phyloP scores from a whole-genome alignment of 257 asterid genomes.

The Solanum clarkiae region DNA sequence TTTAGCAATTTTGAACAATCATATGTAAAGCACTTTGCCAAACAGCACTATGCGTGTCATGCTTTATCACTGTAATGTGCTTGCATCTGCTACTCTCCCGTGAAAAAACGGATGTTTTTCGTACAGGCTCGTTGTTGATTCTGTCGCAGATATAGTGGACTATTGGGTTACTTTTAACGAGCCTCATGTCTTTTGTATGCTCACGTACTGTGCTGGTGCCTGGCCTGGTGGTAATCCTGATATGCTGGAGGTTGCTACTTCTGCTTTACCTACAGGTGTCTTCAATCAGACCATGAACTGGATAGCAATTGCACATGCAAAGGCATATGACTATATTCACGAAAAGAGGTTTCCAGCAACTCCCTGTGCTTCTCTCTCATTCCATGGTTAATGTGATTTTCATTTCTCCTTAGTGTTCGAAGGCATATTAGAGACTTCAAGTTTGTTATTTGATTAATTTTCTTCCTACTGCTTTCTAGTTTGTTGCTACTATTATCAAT shows the following conservation, averaged over 20 bases:
- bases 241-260: constrained; percentile 88
- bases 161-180: constrained; percentile 96
- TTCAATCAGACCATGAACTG: constrained; percentile 79
- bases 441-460: background rate
- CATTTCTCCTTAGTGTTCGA: background rate
- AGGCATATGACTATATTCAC: constrained; percentile 83
- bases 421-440: background rate
- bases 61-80: background rate
- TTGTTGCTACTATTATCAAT: background rate
- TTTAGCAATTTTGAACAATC: background rate
- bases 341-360: constrained; percentile 47
- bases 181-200: constrained; percentile 86
- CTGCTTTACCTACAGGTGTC: constrained; percentile 87
- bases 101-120: background rate
- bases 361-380: background rate
- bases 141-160: constrained; percentile 72
- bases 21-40: background rate
- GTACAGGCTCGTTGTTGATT: constrained; percentile 73
- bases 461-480: background rate
- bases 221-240: constrained; percentile 99
- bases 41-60: background rate
- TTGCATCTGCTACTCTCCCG: background rate
- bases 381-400: background rate
- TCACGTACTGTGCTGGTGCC: constrained; percentile 92
- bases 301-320: constrained; percentile 70